A percentile compares a stretch with the other conserved stretches of the same genome.
Conservation (phyloP, 306 rosid species). For the Glycyrrhiza uralensis region DNA sequence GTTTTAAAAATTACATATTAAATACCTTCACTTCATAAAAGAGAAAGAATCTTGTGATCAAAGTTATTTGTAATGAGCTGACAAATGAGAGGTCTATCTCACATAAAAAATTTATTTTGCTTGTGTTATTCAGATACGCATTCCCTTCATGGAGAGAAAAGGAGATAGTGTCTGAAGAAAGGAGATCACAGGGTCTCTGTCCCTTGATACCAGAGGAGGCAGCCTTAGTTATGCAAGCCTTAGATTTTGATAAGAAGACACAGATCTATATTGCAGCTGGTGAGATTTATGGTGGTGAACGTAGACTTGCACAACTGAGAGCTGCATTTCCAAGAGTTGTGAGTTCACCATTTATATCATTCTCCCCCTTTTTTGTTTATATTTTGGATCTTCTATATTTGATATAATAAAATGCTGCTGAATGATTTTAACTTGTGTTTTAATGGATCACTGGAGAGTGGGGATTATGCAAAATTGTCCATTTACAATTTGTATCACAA, state of each 20-base stretch:
- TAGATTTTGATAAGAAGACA: slow-evolving; percentile 65
- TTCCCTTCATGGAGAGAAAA: slow-evolving; percentile 98
- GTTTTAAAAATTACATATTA: neutral
- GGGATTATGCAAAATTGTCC: neutral
- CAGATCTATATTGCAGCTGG: slow-evolving; percentile 96
- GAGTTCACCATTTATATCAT: slow-evolving; percentile 38
- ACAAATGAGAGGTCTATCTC: slow-evolving; percentile 16
- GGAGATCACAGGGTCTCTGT: slow-evolving; percentile 84
- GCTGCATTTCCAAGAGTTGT: slow-evolving; percentile 76
- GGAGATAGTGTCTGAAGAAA: slow-evolving; percentile 85
- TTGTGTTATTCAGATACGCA: slow-evolving; percentile 60
- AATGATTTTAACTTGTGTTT: neutral
- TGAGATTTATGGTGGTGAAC: slow-evolving; percentile 87
- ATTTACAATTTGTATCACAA: neutral
- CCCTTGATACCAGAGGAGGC: slow-evolving; percentile 96
- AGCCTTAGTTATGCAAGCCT: slow-evolving; percentile 70
- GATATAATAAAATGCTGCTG: neutral
- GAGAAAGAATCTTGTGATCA: neutral
- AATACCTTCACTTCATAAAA: neutral
- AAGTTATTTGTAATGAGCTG: slow-evolving; percentile 13
- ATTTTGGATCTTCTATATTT: neutral
- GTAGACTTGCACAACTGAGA: slow-evolving; percentile 71
- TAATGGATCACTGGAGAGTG: neutral
- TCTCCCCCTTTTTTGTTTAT: neutral
- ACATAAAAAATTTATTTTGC: slow-evolving; percentile 4